Conservation (phyloP, 805 yeast genomes). For the Wickerhamiella sergipiensis region DNA sequence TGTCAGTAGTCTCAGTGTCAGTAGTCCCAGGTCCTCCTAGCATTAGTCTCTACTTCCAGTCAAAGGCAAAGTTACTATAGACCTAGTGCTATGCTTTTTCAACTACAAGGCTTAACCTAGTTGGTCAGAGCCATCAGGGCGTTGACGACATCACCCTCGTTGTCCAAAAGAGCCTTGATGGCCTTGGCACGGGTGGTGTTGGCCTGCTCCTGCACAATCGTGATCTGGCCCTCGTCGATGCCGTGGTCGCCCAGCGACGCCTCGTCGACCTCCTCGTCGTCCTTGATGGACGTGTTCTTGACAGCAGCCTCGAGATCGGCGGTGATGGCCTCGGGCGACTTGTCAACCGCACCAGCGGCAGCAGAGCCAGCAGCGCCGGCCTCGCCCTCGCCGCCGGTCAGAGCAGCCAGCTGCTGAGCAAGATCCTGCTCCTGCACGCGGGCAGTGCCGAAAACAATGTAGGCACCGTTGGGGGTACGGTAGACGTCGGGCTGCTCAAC, state of each 20-base stretch:
- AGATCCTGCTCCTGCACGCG: constrained; percentile 71
- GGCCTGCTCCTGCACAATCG: constrained; percentile 82
- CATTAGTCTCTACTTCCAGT: too few relatives aligned
- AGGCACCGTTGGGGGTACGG: constrained; percentile 87
- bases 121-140: constrained; percentile 59
- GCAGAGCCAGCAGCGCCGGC: constrained; percentile 30
- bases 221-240: constrained; percentile 66
- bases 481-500: constrained; percentile 90
- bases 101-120: too few relatives aligned
- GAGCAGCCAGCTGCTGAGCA: constrained; percentile 56
- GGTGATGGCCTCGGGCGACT: constrained; percentile 20
- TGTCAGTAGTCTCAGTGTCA: too few relatives aligned
- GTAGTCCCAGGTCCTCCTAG: too few relatives aligned
- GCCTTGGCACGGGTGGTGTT: constrained; percentile 83
- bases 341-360: constrained; percentile 30
- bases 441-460: constrained; percentile 96
- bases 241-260: constrained; percentile 79
- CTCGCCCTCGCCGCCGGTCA: constrained; percentile 23
- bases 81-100: not conserved
- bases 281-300: constrained; percentile 26
- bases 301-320: constrained; percentile 24
- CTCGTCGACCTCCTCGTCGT: constrained; percentile 39
- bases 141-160: constrained; percentile 89
- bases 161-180: constrained; percentile 73
- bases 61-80: not conserved